Conservation (phyloP, 345 rosid species). For the Isatis tinctoria region DNA sequence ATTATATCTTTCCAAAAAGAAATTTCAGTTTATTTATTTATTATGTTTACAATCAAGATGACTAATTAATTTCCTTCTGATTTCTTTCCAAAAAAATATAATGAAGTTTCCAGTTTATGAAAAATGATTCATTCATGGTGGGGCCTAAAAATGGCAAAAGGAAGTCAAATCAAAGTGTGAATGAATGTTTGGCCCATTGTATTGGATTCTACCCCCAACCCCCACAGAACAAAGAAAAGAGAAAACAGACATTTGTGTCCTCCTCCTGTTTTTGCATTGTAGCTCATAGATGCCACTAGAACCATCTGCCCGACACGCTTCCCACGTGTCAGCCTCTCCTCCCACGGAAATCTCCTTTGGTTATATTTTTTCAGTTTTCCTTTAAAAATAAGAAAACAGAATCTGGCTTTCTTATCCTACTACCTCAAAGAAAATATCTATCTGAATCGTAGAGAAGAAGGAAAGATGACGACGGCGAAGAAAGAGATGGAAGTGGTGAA, state of each 20-base stretch:
- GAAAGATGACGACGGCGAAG: slow-evolving; percentile 38
- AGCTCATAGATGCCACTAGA: slow-evolving; percentile 21
- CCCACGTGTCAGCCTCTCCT: slow-evolving; percentile 28
- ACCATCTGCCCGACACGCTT: slow-evolving; percentile 26
- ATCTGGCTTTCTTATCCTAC: slow-evolving; percentile 1
- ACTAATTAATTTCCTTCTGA: background rate
- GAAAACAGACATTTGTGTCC: slow-evolving; percentile 7
- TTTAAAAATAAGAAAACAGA: background rate
- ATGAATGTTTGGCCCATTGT: background rate
- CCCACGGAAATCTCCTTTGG: slow-evolving; percentile 23
- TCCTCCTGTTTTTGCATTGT: background rate
- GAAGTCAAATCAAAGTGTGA: slow-evolving; percentile 7
- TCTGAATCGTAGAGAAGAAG: slow-evolving; percentile 13
- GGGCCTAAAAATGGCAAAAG: background rate
- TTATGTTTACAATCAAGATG: background rate
- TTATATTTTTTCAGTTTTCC: background rate
- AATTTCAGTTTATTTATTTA: background rate
- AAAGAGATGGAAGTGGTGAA: slow-evolving; percentile 74
- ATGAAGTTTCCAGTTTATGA: no score
- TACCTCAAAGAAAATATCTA: background rate
- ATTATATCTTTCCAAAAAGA: background rate
- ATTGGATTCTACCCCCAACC: background rate
- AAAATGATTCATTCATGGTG: no score
- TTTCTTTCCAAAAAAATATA: background rate
- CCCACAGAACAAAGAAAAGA: background rate